These are phyloP conservation scores for Sphagnum magellanicum DNA, from an alignment of 228 moss, liverwort and hornwort species.

Conservation along the genomic window DNA sequence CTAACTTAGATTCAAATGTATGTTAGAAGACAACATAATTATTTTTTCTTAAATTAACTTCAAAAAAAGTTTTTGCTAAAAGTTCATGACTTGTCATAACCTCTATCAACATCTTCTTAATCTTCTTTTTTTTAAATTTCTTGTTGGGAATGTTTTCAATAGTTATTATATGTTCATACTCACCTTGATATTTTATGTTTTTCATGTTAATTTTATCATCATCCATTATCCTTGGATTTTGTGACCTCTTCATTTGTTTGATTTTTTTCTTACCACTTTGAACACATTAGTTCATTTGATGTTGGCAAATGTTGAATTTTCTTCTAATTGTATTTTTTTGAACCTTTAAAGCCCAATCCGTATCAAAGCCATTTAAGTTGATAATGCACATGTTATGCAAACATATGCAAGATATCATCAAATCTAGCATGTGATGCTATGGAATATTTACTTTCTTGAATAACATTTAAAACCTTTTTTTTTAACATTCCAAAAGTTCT, in stretches of 20 bases:
- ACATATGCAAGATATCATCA: not conserved
- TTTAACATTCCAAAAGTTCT: not conserved
- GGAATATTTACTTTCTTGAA: not conserved
- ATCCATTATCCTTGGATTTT: not conserved
- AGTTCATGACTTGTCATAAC: too few species aligned
- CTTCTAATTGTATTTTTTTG: not conserved
- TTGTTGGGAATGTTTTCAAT: too few species aligned
- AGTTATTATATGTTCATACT: too few species aligned
- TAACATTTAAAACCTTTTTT: not conserved
- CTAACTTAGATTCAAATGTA: too few species aligned
- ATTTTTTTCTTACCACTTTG: not conserved
- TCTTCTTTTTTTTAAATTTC: too few species aligned
- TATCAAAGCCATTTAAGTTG: not conserved
- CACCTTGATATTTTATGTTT: too few species aligned
- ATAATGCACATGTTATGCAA: not conserved
- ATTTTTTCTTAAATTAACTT: too few species aligned
- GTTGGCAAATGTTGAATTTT: not conserved
- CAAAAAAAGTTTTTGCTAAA: too few species aligned
- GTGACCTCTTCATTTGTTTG: not conserved
- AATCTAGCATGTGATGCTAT: not conserved
- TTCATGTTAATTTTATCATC: not conserved
- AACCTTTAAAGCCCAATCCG: not conserved
- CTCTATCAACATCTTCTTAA: too few species aligned
- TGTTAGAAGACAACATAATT: too few species aligned
- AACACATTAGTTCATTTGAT: not conserved